These are phyloP conservation scores for Veloporphyrellus conicus DNA, from an alignment of 1,284 basidiomycete species.

Conservation along the genomic window DNA sequence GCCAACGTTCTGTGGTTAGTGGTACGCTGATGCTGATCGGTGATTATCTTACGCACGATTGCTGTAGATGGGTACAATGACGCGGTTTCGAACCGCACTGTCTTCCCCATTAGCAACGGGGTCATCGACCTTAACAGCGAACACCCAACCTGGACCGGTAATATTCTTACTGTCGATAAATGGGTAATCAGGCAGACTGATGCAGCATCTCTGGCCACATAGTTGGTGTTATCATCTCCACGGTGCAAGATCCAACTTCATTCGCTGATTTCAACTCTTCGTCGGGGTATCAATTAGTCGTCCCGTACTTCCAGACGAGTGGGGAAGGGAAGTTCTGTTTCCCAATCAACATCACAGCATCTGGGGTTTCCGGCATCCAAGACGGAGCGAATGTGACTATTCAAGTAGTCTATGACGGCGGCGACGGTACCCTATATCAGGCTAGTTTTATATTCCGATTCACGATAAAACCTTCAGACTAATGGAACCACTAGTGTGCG, in stretches of 20 bases:
- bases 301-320: conserved; percentile 43
- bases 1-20: conserved; percentile 46
- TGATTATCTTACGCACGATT: not conserved
- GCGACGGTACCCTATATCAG: conserved; percentile 56
- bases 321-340: conserved; percentile 50
- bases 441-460: conserved; percentile 21
- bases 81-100: conserved; percentile 43
- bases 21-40: not conserved
- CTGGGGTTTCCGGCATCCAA: conserved; percentile 43
- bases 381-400: conserved; percentile 48
- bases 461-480: not conserved
- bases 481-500: conserved; percentile 24
- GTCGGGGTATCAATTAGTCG: conserved; percentile 36
- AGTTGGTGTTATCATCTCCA: conserved; percentile 46
- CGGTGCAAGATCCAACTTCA: conserved; percentile 43
- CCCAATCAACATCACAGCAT: conserved; percentile 45
- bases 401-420: conserved; percentile 46
- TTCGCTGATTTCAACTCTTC: conserved; percentile 51
- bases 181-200: conserved; percentile 2
- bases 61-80: conserved; percentile 45
- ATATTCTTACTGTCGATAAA: not conserved
- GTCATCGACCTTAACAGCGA: conserved; percentile 41
- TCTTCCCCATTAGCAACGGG: conserved; percentile 52
- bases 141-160: conserved; percentile 41
- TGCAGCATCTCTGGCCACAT: not conserved